Percentiles rank a stretch among this genome's conserved stretches.
phyloP scores from a whole-genome alignment of 148 eudicot genomes.

The Camellia sinensis region DNA sequence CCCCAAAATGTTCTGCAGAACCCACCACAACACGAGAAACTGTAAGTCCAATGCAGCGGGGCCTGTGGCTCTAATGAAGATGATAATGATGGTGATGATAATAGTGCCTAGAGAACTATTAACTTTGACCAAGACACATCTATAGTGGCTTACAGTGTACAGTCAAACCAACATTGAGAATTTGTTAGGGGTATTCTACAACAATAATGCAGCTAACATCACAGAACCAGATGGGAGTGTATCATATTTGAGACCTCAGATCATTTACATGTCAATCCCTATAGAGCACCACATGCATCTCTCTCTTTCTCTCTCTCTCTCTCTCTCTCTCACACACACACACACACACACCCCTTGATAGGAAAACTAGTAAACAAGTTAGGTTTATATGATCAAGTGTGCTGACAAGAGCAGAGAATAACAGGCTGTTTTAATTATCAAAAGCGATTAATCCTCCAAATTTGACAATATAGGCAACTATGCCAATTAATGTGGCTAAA shows the following conservation, averaged over 20 bases:
- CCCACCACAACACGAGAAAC: slow-evolving; percentile 44
- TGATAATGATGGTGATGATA: background rate
- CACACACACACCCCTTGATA: too few relatives aligned
- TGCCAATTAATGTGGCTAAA: background rate
- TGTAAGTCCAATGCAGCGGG: slow-evolving; percentile 25
- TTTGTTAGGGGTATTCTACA: background rate
- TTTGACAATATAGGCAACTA: background rate
- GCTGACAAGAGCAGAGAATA: too few relatives aligned
- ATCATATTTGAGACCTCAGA: background rate
- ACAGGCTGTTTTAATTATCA: background rate
- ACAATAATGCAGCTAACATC: background rate
- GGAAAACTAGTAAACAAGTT: too few relatives aligned
- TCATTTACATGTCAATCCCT: too few relatives aligned
- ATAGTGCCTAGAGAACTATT: background rate
- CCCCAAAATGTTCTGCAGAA: slow-evolving; percentile 47
- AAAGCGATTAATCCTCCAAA: background rate
- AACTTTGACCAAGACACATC: background rate
- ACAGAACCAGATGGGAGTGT: too few relatives aligned
- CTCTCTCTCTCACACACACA: too few relatives aligned
- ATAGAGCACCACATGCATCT: too few relatives aligned
- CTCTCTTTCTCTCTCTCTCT: too few relatives aligned
- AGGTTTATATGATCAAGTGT: too few relatives aligned
- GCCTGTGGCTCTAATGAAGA: background rate
- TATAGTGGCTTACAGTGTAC: background rate
- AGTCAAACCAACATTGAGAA: background rate